A percentile compares a stretch with the other conserved stretches of the same genome.
Evolutionary conservation across 306 rosid species (phyloP).

Genomic region (Prunus mongolica): DNA sequence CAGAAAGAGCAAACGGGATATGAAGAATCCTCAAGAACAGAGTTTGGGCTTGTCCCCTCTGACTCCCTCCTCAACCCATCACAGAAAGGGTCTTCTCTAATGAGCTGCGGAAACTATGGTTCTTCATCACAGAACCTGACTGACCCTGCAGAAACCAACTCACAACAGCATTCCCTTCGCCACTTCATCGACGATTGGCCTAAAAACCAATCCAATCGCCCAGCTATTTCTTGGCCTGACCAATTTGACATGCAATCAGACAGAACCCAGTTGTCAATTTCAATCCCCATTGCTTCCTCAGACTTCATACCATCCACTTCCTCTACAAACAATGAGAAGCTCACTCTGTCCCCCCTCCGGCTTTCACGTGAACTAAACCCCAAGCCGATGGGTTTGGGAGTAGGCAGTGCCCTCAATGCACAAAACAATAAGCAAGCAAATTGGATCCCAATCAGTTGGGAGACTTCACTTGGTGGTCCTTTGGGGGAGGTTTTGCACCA

Average conservation of each 20-base stretch:
- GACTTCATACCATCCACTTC: conserved; percentile 52
- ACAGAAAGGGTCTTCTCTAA: conserved; percentile 37
- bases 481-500: conserved; percentile 86
- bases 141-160: conserved; percentile 21
- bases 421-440: conserved; percentile 39
- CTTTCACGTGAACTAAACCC: conserved; percentile 57
- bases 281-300: conserved; percentile 51
- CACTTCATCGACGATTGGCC: conserved; percentile 78
- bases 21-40: conserved; percentile 52
- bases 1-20: conserved; percentile 47
- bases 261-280: conserved; percentile 69
- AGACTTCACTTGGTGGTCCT: conserved; percentile 81
- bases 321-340: conserved; percentile 49
- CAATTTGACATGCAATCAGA: conserved; percentile 45
- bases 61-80: conserved; percentile 72
- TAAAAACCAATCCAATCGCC: conserved; percentile 37
- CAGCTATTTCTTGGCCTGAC: conserved; percentile 46
- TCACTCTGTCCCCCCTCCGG: conserved; percentile 63
- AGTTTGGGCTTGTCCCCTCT: conserved; percentile 63
- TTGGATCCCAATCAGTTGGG: conserved; percentile 91
- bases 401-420: conserved; percentile 29
- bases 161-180: conserved; percentile 58
- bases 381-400: conserved; percentile 59
- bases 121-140: conserved; percentile 34
- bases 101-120: conserved; percentile 31